Base-by-base conservation (phyloP, 352 stramenopile species). In the Globisporangium carolinianum region DNA sequence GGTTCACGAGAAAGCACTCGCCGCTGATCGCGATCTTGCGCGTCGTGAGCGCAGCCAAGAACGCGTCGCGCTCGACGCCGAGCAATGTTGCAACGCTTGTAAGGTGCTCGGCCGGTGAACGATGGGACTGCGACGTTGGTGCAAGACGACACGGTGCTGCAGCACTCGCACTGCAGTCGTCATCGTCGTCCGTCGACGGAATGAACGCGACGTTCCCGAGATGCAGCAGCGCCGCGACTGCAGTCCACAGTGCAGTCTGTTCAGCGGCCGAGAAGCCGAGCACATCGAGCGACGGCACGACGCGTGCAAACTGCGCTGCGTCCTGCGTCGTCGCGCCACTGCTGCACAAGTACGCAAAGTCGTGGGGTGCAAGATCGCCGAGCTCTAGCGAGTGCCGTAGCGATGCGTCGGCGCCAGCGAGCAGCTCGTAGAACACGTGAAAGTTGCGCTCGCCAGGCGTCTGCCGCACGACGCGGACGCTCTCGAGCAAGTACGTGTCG, bases 401-500 rank as follows among this genome's bases (percentile, higher is more conserved):
- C 66, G 61, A 47, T 12, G 68, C 67, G 67, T 76, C 63, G 57
- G 73, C 77, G 64, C 75, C 75, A 37, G 72, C 71, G 18, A 92
- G 60, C 12, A 94, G 65, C 41, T 91, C 76, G 52, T 92, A 94
- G 61, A 94, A 91, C 35, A 89, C 64, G 63, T 94, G 85, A 54
- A 86, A 94, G 61, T 90, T 91, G 24, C 85, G 79, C 56, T 94
- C 85, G 14, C 76, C 78, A 5, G 69, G 57, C 7, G 73, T 76
- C 63, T 93, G 84, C 43, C 82, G 82, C n/a, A 94, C 70, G 38
- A 95, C 71, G 41, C 88, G 82, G 48, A 96, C 87, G 62, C 97
- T 97, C 70, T 98, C 94, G 52, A 98, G 73, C 5, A 98, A 65
- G 57, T 98, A 98, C 12, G 86, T 97, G 55, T 94, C 77, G 51